Conservation (phyloP, 2,329 filamentous ascomycete genomes). For the Calonectria ilicicola region DNA sequence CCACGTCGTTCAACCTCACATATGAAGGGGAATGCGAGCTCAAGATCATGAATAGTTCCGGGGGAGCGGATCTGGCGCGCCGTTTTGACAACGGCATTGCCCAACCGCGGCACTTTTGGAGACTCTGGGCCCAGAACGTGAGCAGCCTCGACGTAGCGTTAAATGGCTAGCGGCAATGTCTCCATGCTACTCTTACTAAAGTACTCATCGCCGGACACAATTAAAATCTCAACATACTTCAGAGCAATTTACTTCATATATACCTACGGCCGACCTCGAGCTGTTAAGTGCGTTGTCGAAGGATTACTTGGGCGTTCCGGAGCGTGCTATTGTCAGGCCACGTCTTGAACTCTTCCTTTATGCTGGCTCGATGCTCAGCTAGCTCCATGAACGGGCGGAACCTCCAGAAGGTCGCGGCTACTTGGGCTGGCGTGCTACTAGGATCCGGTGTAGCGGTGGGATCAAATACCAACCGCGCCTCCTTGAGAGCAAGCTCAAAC, state of each 20-base stretch:
- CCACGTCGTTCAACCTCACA: too few relatives aligned
- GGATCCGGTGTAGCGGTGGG: background rate
- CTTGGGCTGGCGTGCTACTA: background rate
- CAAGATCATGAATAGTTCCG: too few relatives aligned
- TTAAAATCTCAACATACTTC: slow-evolving; percentile 24
- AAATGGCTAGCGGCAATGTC: slow-evolving; percentile 19
- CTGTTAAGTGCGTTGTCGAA: background rate
- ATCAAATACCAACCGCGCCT: slow-evolving; percentile 1
- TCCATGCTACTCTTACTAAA: slow-evolving; percentile 25
- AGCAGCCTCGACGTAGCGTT: slow-evolving; percentile 21
- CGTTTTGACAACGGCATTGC: too few relatives aligned
- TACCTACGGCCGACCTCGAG: background rate
- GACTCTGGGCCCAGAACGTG: slow-evolving; percentile 22
- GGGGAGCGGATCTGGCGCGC: too few relatives aligned
- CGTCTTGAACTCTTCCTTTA: background rate
- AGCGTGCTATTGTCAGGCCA: too few relatives aligned
- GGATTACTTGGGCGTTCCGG: background rate
- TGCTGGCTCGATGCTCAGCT: background rate
- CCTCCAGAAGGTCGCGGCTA: background rate
- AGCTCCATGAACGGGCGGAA: slow-evolving; percentile 4
- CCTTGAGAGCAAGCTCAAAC: slow-evolving; percentile 8
- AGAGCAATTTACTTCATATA: slow-evolving; percentile 27
- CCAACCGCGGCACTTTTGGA: background rate
- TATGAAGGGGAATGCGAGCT: too few relatives aligned
- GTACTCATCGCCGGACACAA: slow-evolving; percentile 23